Conservation (phyloP, 129 eudicot genomes). For the Ambrosia trifida region DNA sequence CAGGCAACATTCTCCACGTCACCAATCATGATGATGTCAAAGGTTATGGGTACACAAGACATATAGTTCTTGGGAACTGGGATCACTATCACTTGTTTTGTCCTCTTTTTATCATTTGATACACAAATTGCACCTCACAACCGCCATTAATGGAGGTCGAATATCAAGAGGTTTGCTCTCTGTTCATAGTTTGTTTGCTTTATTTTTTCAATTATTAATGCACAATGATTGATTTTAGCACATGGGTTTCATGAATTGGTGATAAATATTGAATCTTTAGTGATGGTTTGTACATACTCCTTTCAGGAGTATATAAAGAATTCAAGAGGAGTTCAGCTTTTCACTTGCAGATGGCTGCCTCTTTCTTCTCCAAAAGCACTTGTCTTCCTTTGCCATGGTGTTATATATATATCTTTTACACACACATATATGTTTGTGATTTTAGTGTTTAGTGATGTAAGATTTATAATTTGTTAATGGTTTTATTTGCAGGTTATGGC, state of each 20-base stretch:
- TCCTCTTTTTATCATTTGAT: neutral
- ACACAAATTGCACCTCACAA: neutral
- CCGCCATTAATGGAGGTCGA: constrained; percentile 52
- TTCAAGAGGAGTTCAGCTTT: constrained; percentile 79
- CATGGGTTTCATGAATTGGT: neutral
- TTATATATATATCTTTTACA: neutral
- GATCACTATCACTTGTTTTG: neutral
- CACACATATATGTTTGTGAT: constrained; percentile 5
- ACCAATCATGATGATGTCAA: constrained; percentile 14
- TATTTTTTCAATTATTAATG: constrained; percentile 6
- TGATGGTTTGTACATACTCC: constrained; percentile 15
- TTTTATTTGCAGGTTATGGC: constrained; percentile 78
- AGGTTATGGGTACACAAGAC: constrained; percentile 25
- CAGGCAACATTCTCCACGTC: constrained; percentile 29
- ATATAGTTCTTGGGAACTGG: neutral
- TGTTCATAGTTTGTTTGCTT: constrained; percentile 4
- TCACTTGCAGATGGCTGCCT: constrained; percentile 98
- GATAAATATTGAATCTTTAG: constrained; percentile 18
- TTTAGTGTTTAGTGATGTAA: neutral
- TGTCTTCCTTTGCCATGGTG: constrained; percentile 96
- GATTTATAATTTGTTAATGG: constrained; percentile 19
- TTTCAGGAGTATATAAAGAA: constrained; percentile 67
- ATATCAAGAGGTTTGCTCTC: constrained; percentile 64
- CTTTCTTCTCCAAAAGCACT: constrained; percentile 86
- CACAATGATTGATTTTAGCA: neutral